Base-by-base conservation (phyloP, 768 basidiomycete genomes). In the Leccinum olivaceopallidum region DNA sequence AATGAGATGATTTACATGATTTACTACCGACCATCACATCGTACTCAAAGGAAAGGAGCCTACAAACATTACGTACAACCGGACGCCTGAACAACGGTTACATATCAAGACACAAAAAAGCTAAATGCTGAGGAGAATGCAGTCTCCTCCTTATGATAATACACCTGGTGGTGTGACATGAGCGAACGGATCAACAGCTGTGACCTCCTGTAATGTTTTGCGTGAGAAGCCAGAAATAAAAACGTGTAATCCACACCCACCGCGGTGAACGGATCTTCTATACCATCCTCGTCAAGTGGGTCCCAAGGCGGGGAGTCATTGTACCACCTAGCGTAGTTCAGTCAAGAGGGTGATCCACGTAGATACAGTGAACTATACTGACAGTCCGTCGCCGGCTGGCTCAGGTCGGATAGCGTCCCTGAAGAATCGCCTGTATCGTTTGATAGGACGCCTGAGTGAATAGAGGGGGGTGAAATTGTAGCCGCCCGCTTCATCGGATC, bases 231-330 rank as follows among this genome's bases (percentile, higher is more conserved):
- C 6, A 47, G n/a, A 2, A 13, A 24, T 9, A 12, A 26, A 4
- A 36, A 1, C 5, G 26, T n/a, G 10, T 18, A 30, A 36, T n/a
- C 32, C 7, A 59, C n/a, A 55, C 68, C 51, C 24, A 69, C 68
- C 9, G 56, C 53, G 48, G 63, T 60, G 6, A 69, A 56, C 3
- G 32, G 59, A 51, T 71, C 72, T 30, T 72, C 65, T 4, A 12
- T 53, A 16, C 70, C 70, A 1, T 73, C 72, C n/a, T 65, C 65
- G 12, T 73, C 66, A n/a, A 72, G 65, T 2, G 72, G 70, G 8
- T 68, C 64, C 71, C 72, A 73, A 16, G 71, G 72, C 5, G 61
- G 47, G 5, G 34, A 16, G 30, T 60, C 70, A 30, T 50, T 48
- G 56, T 51, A 56, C 71, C 71, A 72, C 14, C 71, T 73, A 20